Conservation (phyloP, 345 rosid genomes). For the Alliaria petiolata region DNA sequence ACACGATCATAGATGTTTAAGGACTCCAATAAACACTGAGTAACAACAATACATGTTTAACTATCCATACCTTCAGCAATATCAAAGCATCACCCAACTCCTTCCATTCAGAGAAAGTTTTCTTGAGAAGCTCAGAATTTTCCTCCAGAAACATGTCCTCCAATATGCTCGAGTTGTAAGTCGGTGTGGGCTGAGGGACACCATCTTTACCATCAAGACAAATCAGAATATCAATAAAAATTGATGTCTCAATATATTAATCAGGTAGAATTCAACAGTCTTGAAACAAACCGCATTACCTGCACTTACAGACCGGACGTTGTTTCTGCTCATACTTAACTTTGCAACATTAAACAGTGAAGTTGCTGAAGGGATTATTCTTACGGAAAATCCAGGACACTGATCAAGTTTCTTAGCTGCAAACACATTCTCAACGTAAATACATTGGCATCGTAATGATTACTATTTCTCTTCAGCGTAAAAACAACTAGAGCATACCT, state of each 20-base stretch:
- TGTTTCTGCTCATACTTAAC: slow-evolving; percentile 66
- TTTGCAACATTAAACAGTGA: slow-evolving; percentile 58
- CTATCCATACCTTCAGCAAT: slow-evolving; percentile 60
- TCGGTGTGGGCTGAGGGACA: slow-evolving; percentile 55
- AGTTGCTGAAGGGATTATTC: slow-evolving; percentile 75
- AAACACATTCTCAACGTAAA: slow-evolving; percentile 12
- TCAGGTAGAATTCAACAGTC: not conserved
- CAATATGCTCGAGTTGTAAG: slow-evolving; percentile 74
- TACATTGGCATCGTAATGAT: not conserved
- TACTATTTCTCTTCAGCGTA: not conserved
- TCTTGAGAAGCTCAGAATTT: slow-evolving; percentile 51
- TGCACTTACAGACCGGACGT: slow-evolving; percentile 53
- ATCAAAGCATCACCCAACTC: slow-evolving; percentile 68
- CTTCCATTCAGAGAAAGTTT: slow-evolving; percentile 55
- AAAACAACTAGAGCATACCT: slow-evolving; percentile 42
- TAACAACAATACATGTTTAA: slow-evolving; percentile 5
- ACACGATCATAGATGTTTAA: slow-evolving; percentile 12
- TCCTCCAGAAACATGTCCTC: slow-evolving; percentile 80
- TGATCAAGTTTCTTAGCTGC: slow-evolving; percentile 52
- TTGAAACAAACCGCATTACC: slow-evolving; percentile 39
- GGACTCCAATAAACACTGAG: not conserved
- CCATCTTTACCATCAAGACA: slow-evolving; percentile 39
- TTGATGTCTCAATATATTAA: not conserved
- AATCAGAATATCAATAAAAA: slow-evolving; percentile 1
- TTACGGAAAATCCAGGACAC: slow-evolving; percentile 50